Evolutionary conservation across 345 rosid genomes (phyloP).

Genomic region (Populus deltoides): DNA sequence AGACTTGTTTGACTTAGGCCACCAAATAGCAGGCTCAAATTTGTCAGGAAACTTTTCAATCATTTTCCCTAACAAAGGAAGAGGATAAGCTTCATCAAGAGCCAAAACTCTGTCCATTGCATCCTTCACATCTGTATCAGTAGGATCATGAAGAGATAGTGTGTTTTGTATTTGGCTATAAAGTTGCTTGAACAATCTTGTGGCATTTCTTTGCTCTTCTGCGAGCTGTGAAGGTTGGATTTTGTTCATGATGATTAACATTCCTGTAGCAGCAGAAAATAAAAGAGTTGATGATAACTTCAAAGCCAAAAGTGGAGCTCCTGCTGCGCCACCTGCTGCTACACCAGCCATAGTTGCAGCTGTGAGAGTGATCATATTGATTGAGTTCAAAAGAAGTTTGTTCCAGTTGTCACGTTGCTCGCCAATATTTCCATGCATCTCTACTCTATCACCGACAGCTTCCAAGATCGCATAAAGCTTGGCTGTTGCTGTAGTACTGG

Average conservation of each 20-base stretch:
- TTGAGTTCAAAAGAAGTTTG: constrained; percentile 52
- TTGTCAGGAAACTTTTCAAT: constrained; percentile 31
- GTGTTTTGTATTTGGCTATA: constrained; percentile 15
- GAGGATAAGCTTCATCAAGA: constrained; percentile 39
- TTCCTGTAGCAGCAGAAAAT: constrained; percentile 33
- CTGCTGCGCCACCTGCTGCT: constrained; percentile 23
- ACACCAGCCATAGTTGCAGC: constrained; percentile 58
- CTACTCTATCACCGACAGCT: constrained; percentile 56
- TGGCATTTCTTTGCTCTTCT: constrained; percentile 43
- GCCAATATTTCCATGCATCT: constrained; percentile 64
- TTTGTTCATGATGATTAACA: constrained; percentile 32
- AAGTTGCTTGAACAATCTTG: constrained; percentile 34
- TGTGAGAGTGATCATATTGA: constrained; percentile 62
- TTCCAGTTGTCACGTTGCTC: constrained; percentile 73
- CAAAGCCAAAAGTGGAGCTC: constrained; percentile 36
- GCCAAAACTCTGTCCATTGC: constrained; percentile 27
- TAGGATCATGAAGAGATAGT: constrained; percentile 9
- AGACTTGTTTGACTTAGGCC: constrained; percentile 15
- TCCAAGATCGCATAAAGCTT: constrained; percentile 49
- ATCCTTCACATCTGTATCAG: constrained; percentile 20
- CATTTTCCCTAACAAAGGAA: constrained; percentile 39
- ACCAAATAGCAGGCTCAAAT: constrained; percentile 37
- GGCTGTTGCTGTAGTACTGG: constrained; percentile 17
- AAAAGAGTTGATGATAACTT: constrained; percentile 39
- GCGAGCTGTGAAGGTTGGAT: constrained; percentile 47